These are phyloP conservation scores for Alloascoidea hylecoeti DNA, from an alignment of 805 yeast species.

Conservation along the genomic window DNA sequence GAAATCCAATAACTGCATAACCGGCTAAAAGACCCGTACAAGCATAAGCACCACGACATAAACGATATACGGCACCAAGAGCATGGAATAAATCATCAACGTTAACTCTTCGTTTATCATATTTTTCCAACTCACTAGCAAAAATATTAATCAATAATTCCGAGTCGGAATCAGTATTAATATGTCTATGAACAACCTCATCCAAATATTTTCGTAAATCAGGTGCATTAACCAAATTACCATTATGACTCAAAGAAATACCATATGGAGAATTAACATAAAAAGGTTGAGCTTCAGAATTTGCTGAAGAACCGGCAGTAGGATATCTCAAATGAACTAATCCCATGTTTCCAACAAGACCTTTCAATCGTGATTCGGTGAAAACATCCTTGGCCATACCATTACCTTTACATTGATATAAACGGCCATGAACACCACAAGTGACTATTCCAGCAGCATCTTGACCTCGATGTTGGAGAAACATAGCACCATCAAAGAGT, in stretches of 20 bases:
- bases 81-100: slow-evolving; percentile 83
- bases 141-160: slow-evolving; percentile 82
- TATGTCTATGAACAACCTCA: slow-evolving; percentile 90
- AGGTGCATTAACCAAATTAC: slow-evolving; percentile 81
- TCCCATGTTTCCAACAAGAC: slow-evolving; percentile 88
- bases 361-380: slow-evolving; percentile 65
- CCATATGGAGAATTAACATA: slow-evolving; percentile 97
- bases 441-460: slow-evolving; percentile 99
- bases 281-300: slow-evolving; percentile 96
- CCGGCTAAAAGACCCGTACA: slow-evolving; percentile 94
- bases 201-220: slow-evolving; percentile 72
- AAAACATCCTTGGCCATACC: slow-evolving; percentile 98
- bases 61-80: slow-evolving; percentile 62
- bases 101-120: slow-evolving; percentile 87
- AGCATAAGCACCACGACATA: slow-evolving; percentile 94
- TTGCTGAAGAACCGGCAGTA: slow-evolving; percentile 93
- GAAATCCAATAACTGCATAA: slow-evolving; percentile 85
- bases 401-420: slow-evolving; percentile 96
- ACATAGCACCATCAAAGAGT: slow-evolving; percentile 82
- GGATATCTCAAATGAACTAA: slow-evolving; percentile 91
- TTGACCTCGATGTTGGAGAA: slow-evolving; percentile 94
- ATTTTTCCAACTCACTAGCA: slow-evolving; percentile 83
- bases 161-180: slow-evolving; percentile 93
- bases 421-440: slow-evolving; percentile 84
- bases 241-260: slow-evolving; percentile 80